Base-by-base conservation (phyloP, 192 early-diverging fungal genomes). In the Umbelopsis vinacea region DNA sequence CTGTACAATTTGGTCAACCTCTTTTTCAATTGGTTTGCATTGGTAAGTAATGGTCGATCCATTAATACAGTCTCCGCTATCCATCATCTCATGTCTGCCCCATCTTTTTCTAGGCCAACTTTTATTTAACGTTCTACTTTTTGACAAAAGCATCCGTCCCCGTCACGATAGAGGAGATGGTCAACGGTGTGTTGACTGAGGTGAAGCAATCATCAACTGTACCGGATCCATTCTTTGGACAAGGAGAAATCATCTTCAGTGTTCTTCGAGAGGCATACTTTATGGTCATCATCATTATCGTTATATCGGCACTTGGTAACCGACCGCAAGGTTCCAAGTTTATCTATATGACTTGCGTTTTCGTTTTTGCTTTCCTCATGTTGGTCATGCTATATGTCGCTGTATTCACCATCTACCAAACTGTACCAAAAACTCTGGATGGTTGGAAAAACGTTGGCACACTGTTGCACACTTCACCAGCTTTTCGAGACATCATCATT, bases 241-340 rank as follows among this genome's bases (percentile, higher is more conserved):
- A 76, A 55, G 89, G 90, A 40, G 71, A 82, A 29, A 75, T 77
- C n/a, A 79, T 96, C 0, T 91, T 92, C 77, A 79, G 86, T 66
- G 74, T 92, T 3, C 84, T 95, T 68, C 84, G 88, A 8, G 82
- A 88, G 66, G 73, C 92, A 21, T 98, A 98, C 75, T 76, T 93
- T 23, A 81, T 93, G 72, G 87, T 93, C 29, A 81, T 98, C 53
- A 85, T 92, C 33, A 83, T 87, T 67, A 88, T 91, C 77, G 92
- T 98, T 79, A 90, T 98, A 24, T 86, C 88, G 24, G 90, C 94
- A 69, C 77, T 98, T 71, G 96, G 96, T 60, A 98, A 98, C 79
- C 87, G 94, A 47, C 96, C 96, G 7, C 92, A 95, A 78, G 95
- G 94, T 46, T 91, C 92, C 46, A 92, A 84, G 73, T 75, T 81